A percentile compares a stretch with the other conserved stretches of the same genome.
Evolutionary conservation across 2,329 filamentous ascomycete genomes (phyloP).

Genomic region (Aspergillus thermomutatus): DNA sequence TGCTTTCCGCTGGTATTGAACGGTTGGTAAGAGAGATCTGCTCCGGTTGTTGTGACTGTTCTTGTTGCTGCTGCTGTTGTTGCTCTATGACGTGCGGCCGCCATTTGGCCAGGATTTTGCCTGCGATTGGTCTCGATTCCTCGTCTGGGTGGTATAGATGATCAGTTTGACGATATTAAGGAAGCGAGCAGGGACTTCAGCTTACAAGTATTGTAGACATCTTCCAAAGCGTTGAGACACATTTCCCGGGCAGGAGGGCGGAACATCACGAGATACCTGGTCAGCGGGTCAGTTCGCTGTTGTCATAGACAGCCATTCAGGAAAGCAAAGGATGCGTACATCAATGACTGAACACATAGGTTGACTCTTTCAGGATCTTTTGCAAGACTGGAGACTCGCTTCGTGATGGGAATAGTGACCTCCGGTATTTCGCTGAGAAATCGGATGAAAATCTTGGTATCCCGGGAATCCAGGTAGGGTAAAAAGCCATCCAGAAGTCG

Average conservation of each 20-base stretch:
- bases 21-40: not conserved
- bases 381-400: conserved; percentile 64
- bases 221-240: conserved; percentile 56
- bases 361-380: conserved; percentile 62
- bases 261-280: conserved; percentile 55
- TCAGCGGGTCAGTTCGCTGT: conserved; percentile 10
- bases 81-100: conserved; percentile 44
- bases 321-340: conserved; percentile 40
- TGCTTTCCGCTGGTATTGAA: not conserved
- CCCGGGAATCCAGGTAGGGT: conserved; percentile 84
- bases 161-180: not conserved
- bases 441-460: conserved; percentile 77
- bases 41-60: conserved; percentile 3
- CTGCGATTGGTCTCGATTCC: conserved; percentile 46
- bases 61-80: conserved; percentile 14
- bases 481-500: conserved; percentile 85
- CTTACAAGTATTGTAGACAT: conserved; percentile 56
- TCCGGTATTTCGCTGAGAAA: conserved; percentile 90
- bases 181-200: conserved; percentile 1
- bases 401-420: conserved; percentile 67
- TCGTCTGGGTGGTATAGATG: conserved; percentile 31
- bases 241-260: conserved; percentile 58
- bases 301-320: not conserved
- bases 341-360: conserved; percentile 55
- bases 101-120: conserved; percentile 55